Conservation (phyloP, 2,329 filamentous ascomycete species). For the Colletotrichum cuscutae region DNA sequence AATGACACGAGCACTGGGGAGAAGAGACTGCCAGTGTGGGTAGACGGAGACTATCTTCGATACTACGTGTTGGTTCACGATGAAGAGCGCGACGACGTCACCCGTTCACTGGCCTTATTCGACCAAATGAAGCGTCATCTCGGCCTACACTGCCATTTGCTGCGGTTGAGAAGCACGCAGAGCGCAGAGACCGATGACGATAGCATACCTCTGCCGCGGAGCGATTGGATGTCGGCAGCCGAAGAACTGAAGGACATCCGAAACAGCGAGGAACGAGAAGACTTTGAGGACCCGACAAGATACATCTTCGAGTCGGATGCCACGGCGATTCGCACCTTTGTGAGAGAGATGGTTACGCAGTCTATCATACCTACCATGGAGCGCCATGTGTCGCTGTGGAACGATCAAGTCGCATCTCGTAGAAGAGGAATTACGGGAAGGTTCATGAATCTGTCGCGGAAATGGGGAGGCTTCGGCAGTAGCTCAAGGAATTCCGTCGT, state of each 20-base stretch:
- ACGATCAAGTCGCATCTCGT: constrained; percentile 94
- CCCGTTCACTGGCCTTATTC: constrained; percentile 87
- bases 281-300: constrained; percentile 76
- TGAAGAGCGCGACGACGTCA: constrained; percentile 93
- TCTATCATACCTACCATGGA: constrained; percentile 98
- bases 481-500: constrained; percentile 69
- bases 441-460: constrained; percentile 94
- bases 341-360: constrained; percentile 94
- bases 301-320: constrained; percentile 95
- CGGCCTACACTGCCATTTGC: constrained; percentile 91
- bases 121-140: constrained; percentile 99
- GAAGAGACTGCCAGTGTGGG: constrained; percentile 81
- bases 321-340: constrained; percentile 86
- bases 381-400: constrained; percentile 89
- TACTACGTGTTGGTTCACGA: constrained; percentile 98
- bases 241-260: constrained; percentile 85
- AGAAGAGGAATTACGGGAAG: constrained; percentile 88
- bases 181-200: constrained; percentile 93
- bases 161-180: constrained; percentile 85
- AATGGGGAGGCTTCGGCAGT: constrained; percentile 85
- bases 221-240: constrained; percentile 88
- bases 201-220: constrained; percentile 81
- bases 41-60: constrained; percentile 89
- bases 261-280: constrained; percentile 73
- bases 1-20: constrained; percentile 83